Evolutionary conservation across 768 basidiomycete genomes (phyloP), one percentile per base, ranked within the genome.

Genomic region (Trametes elegans): DNA sequence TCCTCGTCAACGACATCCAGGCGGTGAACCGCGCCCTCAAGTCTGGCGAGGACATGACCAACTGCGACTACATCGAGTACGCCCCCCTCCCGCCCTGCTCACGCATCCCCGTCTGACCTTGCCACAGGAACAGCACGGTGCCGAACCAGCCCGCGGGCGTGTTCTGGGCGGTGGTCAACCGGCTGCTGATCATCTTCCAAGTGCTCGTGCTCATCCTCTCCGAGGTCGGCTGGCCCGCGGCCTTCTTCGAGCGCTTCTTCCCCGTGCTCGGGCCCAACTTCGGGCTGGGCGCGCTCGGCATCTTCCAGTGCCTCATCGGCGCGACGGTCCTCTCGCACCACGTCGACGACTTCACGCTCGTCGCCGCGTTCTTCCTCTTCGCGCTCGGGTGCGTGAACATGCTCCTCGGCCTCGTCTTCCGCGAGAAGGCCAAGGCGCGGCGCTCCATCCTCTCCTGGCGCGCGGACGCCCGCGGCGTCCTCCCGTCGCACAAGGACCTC

Each of bases 101-200:
- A 1, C 32, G 18, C 14, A 35, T 9, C 28, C 7, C 6, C 18
- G 21, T 8, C 49, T 51, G 1, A 53, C 35, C 21, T 29, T 16
- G 34, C 24, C 53, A 72, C 59, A 87, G 82, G 58, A 64, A 70
- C 43, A 90, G 85, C 69, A 91, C 91, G 2, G 91, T 97, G 5
- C 93, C 93, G 4, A 91, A 92, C 70, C 93, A 96, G 68, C 81
- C 90, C 27, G 93, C 90, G 18, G 93, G 93, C 24, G 81, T 83
- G 8, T 96, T 97, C 73, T 97, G 93, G 90, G 89, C 90, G 5
- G 84, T 96, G 58, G 74, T 95, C 59, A 91, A 92, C 71, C 79
- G 90, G 56, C 78, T 96, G 52, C 81, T 96, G 69, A 91, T 96
- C 69, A 82, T 93, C 58, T 85, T 89, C 70, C 89, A 94, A 74